Evolutionary conservation across 257 asterid species (phyloP).

Genomic region (Solanum phureja): DNA sequence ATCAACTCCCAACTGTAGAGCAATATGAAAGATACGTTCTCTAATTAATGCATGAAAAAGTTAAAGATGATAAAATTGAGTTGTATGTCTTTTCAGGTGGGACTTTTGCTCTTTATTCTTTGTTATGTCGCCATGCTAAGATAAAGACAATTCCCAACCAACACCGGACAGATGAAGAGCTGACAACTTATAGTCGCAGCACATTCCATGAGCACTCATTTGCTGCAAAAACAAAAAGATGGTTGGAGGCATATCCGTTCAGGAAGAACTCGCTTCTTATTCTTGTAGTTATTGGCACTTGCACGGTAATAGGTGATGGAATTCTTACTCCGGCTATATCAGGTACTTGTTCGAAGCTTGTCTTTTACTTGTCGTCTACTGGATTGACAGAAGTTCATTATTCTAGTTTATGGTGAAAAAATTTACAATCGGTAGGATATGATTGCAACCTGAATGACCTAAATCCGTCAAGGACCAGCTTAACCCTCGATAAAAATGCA

Average conservation of each 20-base stretch:
- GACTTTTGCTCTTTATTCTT: slow-evolving; percentile 90
- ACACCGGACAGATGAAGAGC: slow-evolving; percentile 96
- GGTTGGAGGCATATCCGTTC: slow-evolving; percentile 69
- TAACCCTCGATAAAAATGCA: not conserved
- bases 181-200: slow-evolving; percentile 91
- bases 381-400: not conserved
- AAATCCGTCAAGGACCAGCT: not conserved
- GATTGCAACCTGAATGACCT: not conserved
- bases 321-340: slow-evolving; percentile 99
- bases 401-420: not conserved
- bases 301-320: slow-evolving; percentile 98
- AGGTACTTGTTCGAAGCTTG: slow-evolving; percentile 29
- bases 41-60: not conserved
- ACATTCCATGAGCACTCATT: slow-evolving; percentile 80
- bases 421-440: not conserved
- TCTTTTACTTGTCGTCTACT: not conserved
- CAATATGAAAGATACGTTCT: not conserved
- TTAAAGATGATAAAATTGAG: not conserved
- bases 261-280: slow-evolving; percentile 71
- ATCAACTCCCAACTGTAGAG: not conserved
- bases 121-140: slow-evolving; percentile 94
- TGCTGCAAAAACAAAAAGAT: slow-evolving; percentile 81
- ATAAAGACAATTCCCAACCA: slow-evolving; percentile 86
- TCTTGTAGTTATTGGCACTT: slow-evolving; percentile 77
- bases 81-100: slow-evolving; percentile 42